Evolutionary conservation across 306 rosid genomes (phyloP).

Genomic region (Dalbergia cultrata): DNA sequence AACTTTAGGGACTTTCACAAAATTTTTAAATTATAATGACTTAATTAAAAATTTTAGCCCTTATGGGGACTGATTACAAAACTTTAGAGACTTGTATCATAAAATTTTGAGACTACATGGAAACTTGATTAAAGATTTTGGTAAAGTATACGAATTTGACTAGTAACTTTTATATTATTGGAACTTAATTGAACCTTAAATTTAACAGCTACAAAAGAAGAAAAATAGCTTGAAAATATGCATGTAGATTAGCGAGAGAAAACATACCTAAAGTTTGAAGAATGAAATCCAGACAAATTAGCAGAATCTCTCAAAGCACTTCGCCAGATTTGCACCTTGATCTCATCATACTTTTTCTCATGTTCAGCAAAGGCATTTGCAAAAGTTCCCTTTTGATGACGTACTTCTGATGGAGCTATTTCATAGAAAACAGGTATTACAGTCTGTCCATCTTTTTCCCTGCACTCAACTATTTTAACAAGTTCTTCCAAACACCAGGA

Average conservation of each 20-base stretch:
- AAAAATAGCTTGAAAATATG: neutral
- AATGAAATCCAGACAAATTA: neutral
- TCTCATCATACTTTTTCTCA: neutral
- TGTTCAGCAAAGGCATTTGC: slow-evolving; percentile 1
- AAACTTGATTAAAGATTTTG: no score
- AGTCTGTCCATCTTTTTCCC: neutral
- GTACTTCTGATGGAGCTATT: neutral
- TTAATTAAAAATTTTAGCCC: neutral
- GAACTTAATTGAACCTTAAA: no score
- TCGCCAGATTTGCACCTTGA: slow-evolving; percentile 1
- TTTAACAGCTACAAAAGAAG: no score
- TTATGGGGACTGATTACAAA: no score
- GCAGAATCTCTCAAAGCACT: neutral
- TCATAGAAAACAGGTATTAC: slow-evolving; percentile 34
- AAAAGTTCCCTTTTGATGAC: slow-evolving; percentile 9
- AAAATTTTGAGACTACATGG: no score
- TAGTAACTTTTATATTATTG: no score
- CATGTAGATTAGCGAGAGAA: neutral
- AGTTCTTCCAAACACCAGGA: slow-evolving; percentile 35
- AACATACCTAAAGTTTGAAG: neutral
- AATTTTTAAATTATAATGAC: no score
- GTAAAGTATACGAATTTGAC: no score
- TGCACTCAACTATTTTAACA: slow-evolving; percentile 11
- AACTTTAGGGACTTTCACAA: no score
- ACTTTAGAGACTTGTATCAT: no score